phyloP scores from a whole-genome alignment of 306 rosid species.

The Malus sylvestris region DNA sequence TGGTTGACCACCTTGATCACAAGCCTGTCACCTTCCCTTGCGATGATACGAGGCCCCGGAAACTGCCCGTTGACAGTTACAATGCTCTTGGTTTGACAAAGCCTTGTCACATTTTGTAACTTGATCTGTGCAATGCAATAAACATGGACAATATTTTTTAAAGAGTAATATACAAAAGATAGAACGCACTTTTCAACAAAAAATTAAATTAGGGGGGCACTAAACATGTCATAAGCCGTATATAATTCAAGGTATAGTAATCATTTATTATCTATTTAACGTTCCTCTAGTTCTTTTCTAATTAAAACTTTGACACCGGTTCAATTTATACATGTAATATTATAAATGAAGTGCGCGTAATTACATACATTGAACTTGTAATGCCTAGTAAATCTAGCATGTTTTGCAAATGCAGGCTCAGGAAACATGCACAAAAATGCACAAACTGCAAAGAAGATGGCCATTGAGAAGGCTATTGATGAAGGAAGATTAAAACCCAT shows the following conservation, averaged over 20 bases:
- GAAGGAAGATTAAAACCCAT: conserved; percentile 27
- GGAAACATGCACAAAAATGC: conserved; percentile 29
- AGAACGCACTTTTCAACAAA: too few relatives aligned
- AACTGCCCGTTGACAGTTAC: conserved; percentile 59
- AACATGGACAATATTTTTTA: not conserved
- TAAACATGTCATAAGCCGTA: not conserved
- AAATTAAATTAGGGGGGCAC: not conserved
- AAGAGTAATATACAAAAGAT: too few relatives aligned
- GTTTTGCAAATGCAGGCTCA: conserved; percentile 32
- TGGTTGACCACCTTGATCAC: conserved; percentile 55
- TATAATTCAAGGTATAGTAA: not conserved
- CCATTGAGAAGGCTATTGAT: conserved; percentile 15
- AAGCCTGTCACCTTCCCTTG: conserved; percentile 70
- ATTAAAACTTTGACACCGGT: not conserved
- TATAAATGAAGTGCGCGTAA: conserved; percentile 6
- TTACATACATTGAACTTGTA: conserved; percentile 49
- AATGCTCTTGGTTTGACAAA: conserved; percentile 66
- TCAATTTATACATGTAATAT: not conserved
- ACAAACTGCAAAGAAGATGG: conserved; percentile 21
- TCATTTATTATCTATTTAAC: too few relatives aligned
- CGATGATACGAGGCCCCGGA: conserved; percentile 64
- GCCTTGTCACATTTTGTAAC: conserved; percentile 53
- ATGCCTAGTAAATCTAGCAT: conserved; percentile 52
- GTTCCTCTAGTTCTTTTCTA: too few relatives aligned
- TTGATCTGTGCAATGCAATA: conserved; percentile 28